These are phyloP conservation scores for Cucurbita ficifolia DNA, from an alignment of 306 rosid species.

Conservation along the genomic window DNA sequence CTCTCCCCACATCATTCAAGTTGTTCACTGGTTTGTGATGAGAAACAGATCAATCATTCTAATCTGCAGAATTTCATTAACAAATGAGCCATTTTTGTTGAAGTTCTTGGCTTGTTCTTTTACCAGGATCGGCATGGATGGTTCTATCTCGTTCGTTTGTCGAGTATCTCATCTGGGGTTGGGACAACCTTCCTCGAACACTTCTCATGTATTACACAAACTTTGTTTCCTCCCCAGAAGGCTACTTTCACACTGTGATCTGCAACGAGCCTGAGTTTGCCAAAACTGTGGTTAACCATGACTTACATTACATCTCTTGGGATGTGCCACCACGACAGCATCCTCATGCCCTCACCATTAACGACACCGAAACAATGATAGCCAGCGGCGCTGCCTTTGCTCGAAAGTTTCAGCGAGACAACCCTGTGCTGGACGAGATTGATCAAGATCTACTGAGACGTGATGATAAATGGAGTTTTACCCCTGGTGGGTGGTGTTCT, in stretches of 20 bases:
- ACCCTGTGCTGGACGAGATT: conserved; percentile 45
- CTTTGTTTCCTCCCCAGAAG: conserved; percentile 89
- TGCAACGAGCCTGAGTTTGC: conserved; percentile 69
- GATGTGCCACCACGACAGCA: conserved; percentile 78
- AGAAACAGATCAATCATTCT: neutral
- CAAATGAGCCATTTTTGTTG: neutral
- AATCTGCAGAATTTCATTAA: neutral
- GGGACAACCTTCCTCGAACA: conserved; percentile 92
- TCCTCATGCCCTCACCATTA: conserved; percentile 61
- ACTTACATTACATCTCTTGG: conserved; percentile 82
- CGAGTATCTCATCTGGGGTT: conserved; percentile 75
- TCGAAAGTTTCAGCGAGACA: conserved; percentile 48
- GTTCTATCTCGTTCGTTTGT: conserved; percentile 62
- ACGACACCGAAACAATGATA: conserved; percentile 58
- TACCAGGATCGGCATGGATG: conserved; percentile 94
- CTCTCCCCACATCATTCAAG: conserved; percentile 64
- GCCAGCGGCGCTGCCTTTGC: conserved; percentile 73
- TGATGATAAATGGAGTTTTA: conserved; percentile 33
- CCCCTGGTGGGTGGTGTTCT: conserved; percentile 87
- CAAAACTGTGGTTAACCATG: conserved; percentile 57
- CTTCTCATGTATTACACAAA: conserved; percentile 90
- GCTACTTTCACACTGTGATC: conserved; percentile 82
- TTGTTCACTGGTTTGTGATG: conserved; percentile 69
- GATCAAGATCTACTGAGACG: conserved; percentile 37
- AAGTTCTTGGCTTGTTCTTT: neutral